phyloP scores from a whole-genome alignment of 345 rosid genomes.

The Bruguiera parviflora region DNA sequence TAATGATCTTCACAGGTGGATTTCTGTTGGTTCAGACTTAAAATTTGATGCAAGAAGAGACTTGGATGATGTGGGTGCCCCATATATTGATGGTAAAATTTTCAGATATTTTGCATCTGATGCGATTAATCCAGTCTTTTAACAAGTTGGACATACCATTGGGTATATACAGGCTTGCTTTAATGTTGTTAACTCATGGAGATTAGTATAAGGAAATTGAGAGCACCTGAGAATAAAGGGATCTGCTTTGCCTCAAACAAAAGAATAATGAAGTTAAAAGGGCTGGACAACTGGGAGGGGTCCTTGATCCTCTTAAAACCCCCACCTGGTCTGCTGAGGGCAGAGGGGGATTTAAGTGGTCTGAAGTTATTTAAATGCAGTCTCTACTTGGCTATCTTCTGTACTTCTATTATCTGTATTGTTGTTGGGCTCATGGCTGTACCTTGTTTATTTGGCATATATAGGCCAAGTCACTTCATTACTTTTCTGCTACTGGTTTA shows the following conservation, averaged over 20 bases:
- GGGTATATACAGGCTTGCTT: not conserved
- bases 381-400: no score
- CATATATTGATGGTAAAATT: slow-evolving; percentile 61
- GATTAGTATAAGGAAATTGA: not conserved
- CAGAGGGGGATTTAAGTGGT: no score
- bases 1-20: slow-evolving; percentile 68
- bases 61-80: slow-evolving; percentile 93
- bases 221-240: not conserved
- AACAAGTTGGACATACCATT: not conserved
- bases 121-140: not conserved
- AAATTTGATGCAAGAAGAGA: slow-evolving; percentile 97
- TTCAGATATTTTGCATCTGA: not conserved
- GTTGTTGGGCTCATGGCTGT: no score
- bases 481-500: not conserved
- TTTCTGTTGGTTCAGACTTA: slow-evolving; percentile 96
- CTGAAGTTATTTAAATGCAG: no score
- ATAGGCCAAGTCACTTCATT: no score
- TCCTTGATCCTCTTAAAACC: no score
- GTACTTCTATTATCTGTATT: no score
- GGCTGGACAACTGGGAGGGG: no score
- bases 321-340: no score
- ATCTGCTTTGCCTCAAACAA: no score
- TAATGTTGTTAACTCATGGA: not conserved
- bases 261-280: no score
- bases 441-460: no score